Percentiles rank a stretch among this genome's conserved stretches.
Evolutionary conservation across 176 grass and related monocot species (phyloP).

Genomic region (Phragmites australis): DNA sequence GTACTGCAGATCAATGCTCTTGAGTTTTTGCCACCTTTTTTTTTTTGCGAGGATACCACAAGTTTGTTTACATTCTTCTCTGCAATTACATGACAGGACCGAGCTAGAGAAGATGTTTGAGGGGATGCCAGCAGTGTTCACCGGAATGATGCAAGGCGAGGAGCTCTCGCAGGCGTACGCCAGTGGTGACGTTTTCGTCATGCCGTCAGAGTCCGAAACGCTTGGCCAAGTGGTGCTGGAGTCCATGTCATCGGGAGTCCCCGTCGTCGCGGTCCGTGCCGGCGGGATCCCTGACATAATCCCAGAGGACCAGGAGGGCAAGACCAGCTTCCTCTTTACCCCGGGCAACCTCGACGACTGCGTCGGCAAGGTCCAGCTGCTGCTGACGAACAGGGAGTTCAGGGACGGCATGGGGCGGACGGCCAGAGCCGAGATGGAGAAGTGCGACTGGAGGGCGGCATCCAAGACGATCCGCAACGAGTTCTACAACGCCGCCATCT

Average conservation of each 20-base stretch:
- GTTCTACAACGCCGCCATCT: slow-evolving; percentile 80
- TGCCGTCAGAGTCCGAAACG: slow-evolving; percentile 92
- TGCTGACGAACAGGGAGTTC: slow-evolving; percentile 56
- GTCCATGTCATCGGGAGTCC: slow-evolving; percentile 90
- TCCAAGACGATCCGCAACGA: slow-evolving; percentile 84
- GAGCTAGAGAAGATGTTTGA: slow-evolving; percentile 92
- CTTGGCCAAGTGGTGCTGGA: slow-evolving; percentile 86
- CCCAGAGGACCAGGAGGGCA: slow-evolving; percentile 72
- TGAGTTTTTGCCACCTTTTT: not conserved
- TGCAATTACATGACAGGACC: slow-evolving; percentile 37
- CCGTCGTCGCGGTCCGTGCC: slow-evolving; percentile 66
- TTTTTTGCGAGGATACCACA: too few species aligned
- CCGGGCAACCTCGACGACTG: slow-evolving; percentile 78
- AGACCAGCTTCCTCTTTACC: slow-evolving; percentile 75
- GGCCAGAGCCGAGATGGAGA: slow-evolving; percentile 78
- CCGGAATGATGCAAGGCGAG: slow-evolving; percentile 85
- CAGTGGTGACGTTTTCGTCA: slow-evolving; percentile 74
- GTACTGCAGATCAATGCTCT: not conserved
- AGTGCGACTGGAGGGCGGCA: slow-evolving; percentile 73
- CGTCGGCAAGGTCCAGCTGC: slow-evolving; percentile 52
- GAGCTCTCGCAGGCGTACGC: slow-evolving; percentile 87
- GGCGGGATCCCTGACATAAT: slow-evolving; percentile 87
- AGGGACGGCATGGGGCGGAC: slow-evolving; percentile 63
- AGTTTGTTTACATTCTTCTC: not conserved
- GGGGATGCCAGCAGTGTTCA: slow-evolving; percentile 79